A percentile compares a stretch with the other conserved stretches of the same genome.
These are phyloP conservation scores for Epichloe sylvatica DNA, from an alignment of 2,329 filamentous ascomycete species.

Conservation along the genomic window DNA sequence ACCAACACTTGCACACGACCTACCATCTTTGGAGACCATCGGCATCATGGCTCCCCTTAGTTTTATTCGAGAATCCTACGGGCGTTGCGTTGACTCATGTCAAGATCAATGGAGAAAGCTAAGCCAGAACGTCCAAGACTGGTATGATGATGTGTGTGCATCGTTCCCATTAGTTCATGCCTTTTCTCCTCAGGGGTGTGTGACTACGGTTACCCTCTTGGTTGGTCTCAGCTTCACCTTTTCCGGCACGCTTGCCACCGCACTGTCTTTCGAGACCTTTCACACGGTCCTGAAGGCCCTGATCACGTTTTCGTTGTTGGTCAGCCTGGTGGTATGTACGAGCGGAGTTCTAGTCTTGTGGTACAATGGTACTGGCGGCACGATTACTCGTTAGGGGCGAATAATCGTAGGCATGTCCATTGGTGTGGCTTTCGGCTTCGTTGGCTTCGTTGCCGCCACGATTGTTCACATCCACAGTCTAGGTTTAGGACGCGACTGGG, in stretches of 20 bases:
- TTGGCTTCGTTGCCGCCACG: not conserved
- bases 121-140: not conserved
- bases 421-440: not conserved
- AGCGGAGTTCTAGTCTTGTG: not conserved
- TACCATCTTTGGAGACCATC: not conserved
- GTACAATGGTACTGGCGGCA: not conserved
- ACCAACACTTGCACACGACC: not conserved
- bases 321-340: not conserved
- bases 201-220: not conserved
- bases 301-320: not conserved
- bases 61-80: not conserved
- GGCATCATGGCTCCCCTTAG: not conserved
- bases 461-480: not conserved
- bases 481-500: not conserved
- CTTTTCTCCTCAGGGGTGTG: not conserved
- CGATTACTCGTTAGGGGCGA: not conserved
- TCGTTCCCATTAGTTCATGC: not conserved
- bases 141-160: not conserved
- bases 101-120: no score
- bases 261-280: not conserved
- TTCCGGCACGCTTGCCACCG: not conserved
- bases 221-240: not conserved
- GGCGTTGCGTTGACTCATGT: fast-evolving
- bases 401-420: not conserved
- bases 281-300: not conserved